Evolutionary conservation across 2,329 filamentous ascomycete species (phyloP).

Genomic region (Fusarium veterinarium): DNA sequence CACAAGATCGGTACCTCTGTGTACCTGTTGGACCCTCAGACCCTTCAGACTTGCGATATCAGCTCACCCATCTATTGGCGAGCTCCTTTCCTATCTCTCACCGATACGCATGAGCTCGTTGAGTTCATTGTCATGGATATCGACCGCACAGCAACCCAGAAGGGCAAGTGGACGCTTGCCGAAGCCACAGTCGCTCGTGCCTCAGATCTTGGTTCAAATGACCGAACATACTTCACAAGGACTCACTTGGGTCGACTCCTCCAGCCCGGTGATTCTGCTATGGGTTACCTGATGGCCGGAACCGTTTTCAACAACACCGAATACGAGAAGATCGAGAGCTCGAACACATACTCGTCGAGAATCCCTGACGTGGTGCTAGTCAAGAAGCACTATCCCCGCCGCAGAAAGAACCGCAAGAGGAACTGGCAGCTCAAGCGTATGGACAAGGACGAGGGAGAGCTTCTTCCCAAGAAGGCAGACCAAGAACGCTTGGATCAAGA

Average conservation of each 20-base stretch:
- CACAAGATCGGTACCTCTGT: slow-evolving; percentile 89
- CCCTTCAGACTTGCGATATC: slow-evolving; percentile 90
- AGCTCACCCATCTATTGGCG: slow-evolving; percentile 90
- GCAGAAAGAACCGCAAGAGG: slow-evolving; percentile 81
- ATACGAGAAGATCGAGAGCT: slow-evolving; percentile 84
- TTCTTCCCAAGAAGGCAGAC: slow-evolving; percentile 87
- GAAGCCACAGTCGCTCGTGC: slow-evolving; percentile 91
- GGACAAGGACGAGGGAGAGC: slow-evolving; percentile 87
- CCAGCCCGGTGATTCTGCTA: slow-evolving; percentile 88
- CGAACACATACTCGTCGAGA: slow-evolving; percentile 77
- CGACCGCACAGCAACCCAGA: slow-evolving; percentile 78
- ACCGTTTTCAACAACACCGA: slow-evolving; percentile 93
- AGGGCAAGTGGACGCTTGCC: slow-evolving; percentile 84
- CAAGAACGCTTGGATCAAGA: slow-evolving; percentile 90
- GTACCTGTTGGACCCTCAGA: slow-evolving; percentile 89
- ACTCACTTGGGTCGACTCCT: slow-evolving; percentile 90
- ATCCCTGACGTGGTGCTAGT: slow-evolving; percentile 95
- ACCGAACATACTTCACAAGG: slow-evolving; percentile 87
- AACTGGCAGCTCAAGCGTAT: slow-evolving; percentile 97
- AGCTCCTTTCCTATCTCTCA: slow-evolving; percentile 83
- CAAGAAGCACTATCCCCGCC: slow-evolving; percentile 94
- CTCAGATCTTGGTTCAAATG: slow-evolving; percentile 86
- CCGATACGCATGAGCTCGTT: slow-evolving; percentile 84
- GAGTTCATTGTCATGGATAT: slow-evolving; percentile 98
- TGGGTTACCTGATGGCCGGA: slow-evolving; percentile 92